phyloP scores from a whole-genome alignment of 2,329 filamentous ascomycete genomes.

The Pseudogymnoascus sp. region DNA sequence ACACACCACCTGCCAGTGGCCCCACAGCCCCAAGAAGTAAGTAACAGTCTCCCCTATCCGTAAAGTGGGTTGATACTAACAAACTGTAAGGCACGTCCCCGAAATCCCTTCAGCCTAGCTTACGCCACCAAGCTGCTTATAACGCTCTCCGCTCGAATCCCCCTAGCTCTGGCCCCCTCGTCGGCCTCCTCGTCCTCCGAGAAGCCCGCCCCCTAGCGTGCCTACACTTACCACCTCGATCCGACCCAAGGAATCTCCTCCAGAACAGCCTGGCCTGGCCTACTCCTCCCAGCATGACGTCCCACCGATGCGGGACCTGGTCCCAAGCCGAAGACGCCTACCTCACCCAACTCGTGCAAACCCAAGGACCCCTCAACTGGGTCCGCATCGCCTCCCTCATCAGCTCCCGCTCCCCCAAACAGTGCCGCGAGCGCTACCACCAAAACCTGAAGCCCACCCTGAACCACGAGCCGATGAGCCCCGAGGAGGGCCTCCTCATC shows the following conservation, averaged over 20 bases:
- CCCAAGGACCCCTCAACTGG: constrained; percentile 78
- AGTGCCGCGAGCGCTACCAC: constrained; percentile 89
- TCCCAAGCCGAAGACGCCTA: constrained; percentile 66
- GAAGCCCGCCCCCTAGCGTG: too few relatives aligned
- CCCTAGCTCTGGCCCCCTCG: too few relatives aligned
- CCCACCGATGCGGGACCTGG: constrained; percentile 73
- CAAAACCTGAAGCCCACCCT: constrained; percentile 79
- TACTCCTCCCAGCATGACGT: constrained; percentile 20
- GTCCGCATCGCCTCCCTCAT: constrained; percentile 74
- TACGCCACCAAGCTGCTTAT: too few relatives aligned
- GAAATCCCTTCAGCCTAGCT: too few relatives aligned
- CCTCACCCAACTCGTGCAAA: constrained; percentile 61
- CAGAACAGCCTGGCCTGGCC: background rate
- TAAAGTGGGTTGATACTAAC: too few relatives aligned
- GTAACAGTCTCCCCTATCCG: too few relatives aligned
- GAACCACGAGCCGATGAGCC: constrained; percentile 65
- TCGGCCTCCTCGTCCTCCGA: too few relatives aligned
- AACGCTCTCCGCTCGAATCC: too few relatives aligned
- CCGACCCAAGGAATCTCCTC: background rate
- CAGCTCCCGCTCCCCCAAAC: constrained; percentile 75
- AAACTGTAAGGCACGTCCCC: too few relatives aligned
- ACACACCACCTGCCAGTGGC: too few relatives aligned
- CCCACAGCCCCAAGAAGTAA: too few relatives aligned
- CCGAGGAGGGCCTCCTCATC: constrained; percentile 64
- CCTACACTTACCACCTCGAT: background rate